phyloP scores from a whole-genome alignment of 176 grass and related monocot genomes.

The Oryza longistaminata region DNA sequence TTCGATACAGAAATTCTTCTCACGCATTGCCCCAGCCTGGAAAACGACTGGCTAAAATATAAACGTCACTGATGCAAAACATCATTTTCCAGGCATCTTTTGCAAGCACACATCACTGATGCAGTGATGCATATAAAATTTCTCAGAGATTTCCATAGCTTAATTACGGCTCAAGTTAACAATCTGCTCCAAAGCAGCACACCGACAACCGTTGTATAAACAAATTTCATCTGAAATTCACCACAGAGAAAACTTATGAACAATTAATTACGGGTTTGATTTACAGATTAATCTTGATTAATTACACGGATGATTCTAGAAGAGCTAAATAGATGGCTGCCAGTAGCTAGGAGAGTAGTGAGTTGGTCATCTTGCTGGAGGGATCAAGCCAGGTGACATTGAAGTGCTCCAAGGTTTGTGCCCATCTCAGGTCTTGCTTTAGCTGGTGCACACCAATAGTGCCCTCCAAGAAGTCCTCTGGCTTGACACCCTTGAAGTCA shows the following conservation, averaged over 20 bases:
- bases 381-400: slow-evolving; percentile 43
- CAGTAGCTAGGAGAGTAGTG: background rate
- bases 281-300: background rate
- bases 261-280: background rate
- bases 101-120: background rate
- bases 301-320: background rate
- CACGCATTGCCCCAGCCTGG: background rate
- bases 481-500: slow-evolving; percentile 51
- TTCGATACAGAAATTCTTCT: background rate
- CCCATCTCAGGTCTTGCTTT: slow-evolving; percentile 58
- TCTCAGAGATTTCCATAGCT: background rate
- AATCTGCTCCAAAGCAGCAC: background rate
- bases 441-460: slow-evolving; percentile 79
- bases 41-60: background rate
- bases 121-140: background rate
- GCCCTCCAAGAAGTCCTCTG: slow-evolving; percentile 56
- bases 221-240: background rate
- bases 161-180: background rate
- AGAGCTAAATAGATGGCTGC: background rate
- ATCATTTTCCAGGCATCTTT: no score
- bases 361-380: slow-evolving; percentile 40
- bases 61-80: no score
- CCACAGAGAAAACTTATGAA: background rate
- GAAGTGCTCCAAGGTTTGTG: slow-evolving; percentile 65
- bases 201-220: background rate